Evolutionary conservation across 345 rosid species (phyloP).

Genomic region (Atalantia buxifolia): DNA sequence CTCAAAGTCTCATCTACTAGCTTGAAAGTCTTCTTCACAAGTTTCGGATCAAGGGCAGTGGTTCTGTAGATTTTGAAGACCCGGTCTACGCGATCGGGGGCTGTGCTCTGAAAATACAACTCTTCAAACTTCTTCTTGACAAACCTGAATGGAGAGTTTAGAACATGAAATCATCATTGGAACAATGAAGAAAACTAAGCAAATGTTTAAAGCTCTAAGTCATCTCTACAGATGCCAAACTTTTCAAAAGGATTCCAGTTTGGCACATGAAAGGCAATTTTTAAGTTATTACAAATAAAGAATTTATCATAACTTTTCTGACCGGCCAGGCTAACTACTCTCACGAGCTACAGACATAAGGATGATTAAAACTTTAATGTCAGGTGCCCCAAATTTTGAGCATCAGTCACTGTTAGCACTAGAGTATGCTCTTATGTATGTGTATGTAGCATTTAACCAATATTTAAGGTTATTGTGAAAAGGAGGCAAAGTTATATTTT

Average conservation of each 20-base stretch:
- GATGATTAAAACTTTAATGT: neutral
- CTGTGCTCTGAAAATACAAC: conserved; percentile 79
- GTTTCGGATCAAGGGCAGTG: conserved; percentile 91
- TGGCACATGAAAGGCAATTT: neutral
- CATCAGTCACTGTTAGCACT: neutral
- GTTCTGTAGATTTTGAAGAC: conserved; percentile 96
- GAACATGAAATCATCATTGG: neutral
- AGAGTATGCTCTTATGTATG: neutral
- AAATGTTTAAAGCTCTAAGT: neutral
- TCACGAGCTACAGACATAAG: neutral
- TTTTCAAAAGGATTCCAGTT: neutral
- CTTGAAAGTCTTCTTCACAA: conserved; percentile 98
- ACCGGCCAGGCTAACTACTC: neutral
- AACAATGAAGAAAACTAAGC: neutral
- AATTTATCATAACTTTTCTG: neutral
- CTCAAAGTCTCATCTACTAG: conserved; percentile 92
- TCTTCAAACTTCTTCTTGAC: conserved; percentile 98
- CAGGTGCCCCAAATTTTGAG: neutral
- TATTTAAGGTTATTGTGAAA: neutral
- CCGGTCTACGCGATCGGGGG: conserved; percentile 79
- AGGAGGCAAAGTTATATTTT: no score
- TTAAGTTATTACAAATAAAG: neutral
- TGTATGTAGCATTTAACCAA: neutral
- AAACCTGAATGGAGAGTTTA: conserved; percentile 43
- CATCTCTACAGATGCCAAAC: neutral